A percentile compares a stretch with the other conserved stretches of the same genome.
phyloP scores from a whole-genome alignment of 1,284 basidiomycete genomes.

The Puccinia horiana region DNA sequence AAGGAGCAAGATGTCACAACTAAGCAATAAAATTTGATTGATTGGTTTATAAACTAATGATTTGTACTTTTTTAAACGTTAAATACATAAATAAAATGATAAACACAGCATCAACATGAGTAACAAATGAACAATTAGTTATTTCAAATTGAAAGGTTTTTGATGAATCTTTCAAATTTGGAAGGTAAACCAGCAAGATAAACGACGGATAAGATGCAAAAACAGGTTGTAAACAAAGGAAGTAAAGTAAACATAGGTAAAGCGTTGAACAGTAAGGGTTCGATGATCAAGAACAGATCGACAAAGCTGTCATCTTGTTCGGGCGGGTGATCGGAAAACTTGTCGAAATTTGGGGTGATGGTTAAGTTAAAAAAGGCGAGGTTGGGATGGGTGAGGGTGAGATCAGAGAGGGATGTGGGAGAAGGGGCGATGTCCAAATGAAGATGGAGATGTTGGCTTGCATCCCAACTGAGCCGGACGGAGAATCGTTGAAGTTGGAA shows the following conservation, averaged over 20 bases:
- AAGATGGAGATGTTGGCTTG: not conserved
- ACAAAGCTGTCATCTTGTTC: not conserved
- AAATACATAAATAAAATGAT: not conserved
- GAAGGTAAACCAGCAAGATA: not conserved
- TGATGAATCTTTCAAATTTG: constrained; percentile 1
- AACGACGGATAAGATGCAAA: not conserved
- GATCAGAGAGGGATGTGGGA: not conserved
- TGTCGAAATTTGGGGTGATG: constrained; percentile 13
- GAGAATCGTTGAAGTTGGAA: not conserved
- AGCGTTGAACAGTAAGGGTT: not conserved
- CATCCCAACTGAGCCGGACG: constrained; percentile 9
- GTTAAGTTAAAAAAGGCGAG: constrained; percentile 6
- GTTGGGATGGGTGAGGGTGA: not conserved
- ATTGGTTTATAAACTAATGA: no score
- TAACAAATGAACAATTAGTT: not conserved
- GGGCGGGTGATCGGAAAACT: not conserved
- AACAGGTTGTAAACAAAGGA: not conserved
- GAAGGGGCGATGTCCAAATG: not conserved
- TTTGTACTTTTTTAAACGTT: no score
- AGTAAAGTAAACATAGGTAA: constrained; percentile 12
- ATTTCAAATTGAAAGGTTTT: not conserved
- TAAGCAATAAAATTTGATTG: not conserved
- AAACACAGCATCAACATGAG: not conserved
- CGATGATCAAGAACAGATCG: not conserved
- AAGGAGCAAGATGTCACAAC: not conserved